Base-by-base conservation (phyloP, 169 alveolate genomes). In the Sarcocystis neurona region DNA sequence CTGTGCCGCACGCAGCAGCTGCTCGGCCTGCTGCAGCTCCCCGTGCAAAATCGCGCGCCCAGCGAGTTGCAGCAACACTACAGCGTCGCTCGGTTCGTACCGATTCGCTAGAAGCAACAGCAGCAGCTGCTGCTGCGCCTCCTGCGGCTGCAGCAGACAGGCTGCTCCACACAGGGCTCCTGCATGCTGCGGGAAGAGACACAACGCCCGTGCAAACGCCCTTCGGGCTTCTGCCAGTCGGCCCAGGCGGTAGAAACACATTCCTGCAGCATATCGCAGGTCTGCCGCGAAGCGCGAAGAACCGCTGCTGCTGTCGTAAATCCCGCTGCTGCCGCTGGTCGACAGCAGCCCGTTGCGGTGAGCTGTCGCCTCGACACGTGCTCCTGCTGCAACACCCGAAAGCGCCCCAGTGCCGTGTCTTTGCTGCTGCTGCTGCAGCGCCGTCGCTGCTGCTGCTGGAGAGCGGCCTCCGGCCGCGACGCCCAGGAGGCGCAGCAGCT, bases 1-100 rank as follows among this genome's bases (percentile, higher is more conserved):
- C 60, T 46, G 63, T 30, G 74, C 41, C 77, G 20, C 79, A 56
- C 74, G 89, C 70, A 84, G 89, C 68, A 84, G 70, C 78, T 41
- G 56, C 82, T 84, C 89, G 0, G 89, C 89, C 32, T 70, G 63
- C 8, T 43, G 44, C 82, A 37, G 79, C 77, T 84, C 79, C 72
- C 75, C 79, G 68, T 12, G 77, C 53, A 84, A 66, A 46, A 84
- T 32, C 41, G 32, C n/a, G 58, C 89, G 79, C 5, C 77, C 89
- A 23, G 79, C 72, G 37, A 84, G 89, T 53, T 84, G 89, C 80
- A 84, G 82, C 63, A 84, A 82, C 23, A 84, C 82, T n/a, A 82
- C 66, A 44, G 89, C 60, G 50, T 84, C 89, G 44, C 72, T 84
- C 0, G 89, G 89, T 30, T 30, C 20, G 58, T 48, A 41, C 30